Evolutionary conservation across 176 grass and related monocot species (phyloP).

Genomic region (Bothriochloa decipiens): DNA sequence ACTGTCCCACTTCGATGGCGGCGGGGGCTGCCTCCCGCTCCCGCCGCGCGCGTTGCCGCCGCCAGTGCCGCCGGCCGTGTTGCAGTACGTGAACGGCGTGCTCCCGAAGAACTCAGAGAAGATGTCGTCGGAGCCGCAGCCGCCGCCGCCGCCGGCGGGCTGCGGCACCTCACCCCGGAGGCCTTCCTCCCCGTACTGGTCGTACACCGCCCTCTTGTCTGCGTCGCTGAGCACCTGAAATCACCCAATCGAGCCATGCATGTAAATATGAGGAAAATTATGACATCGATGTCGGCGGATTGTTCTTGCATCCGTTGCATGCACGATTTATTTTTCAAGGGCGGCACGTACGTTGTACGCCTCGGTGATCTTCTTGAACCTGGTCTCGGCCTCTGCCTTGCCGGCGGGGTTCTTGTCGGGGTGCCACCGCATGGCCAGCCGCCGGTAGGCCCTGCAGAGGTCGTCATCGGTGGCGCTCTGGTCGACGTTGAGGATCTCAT

Average conservation of each 20-base stretch:
- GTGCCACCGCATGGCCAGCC: slow-evolving; percentile 66
- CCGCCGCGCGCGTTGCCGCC: slow-evolving; percentile 29
- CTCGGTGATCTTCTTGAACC: slow-evolving; percentile 70
- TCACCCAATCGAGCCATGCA: background rate
- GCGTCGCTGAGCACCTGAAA: slow-evolving; percentile 72
- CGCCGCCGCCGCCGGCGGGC: background rate
- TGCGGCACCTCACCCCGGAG: slow-evolving; percentile 41
- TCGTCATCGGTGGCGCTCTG: slow-evolving; percentile 53
- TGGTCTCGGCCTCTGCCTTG: slow-evolving; percentile 55
- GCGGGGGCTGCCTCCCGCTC: slow-evolving; percentile 36
- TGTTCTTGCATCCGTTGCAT: background rate
- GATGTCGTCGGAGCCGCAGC: slow-evolving; percentile 59
- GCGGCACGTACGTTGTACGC: slow-evolving; percentile 51
- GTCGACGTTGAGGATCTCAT: slow-evolving; percentile 49
- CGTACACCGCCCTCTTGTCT: slow-evolving; percentile 66
- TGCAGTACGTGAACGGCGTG: slow-evolving; percentile 66
- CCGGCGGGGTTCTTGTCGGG: slow-evolving; percentile 57
- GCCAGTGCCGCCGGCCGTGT: background rate
- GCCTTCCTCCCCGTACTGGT: slow-evolving; percentile 74
- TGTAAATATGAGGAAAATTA: background rate
- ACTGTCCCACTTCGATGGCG: slow-evolving; percentile 36
- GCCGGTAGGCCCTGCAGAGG: slow-evolving; percentile 51
- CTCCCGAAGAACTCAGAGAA: slow-evolving; percentile 84
- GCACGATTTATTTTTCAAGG: background rate
- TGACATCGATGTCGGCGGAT: too few relatives aligned